A percentile compares a stretch with the other conserved stretches of the same genome.
Evolutionary conservation across 352 stramenopile species (phyloP).

Genomic region (Phytophthora quininea): DNA sequence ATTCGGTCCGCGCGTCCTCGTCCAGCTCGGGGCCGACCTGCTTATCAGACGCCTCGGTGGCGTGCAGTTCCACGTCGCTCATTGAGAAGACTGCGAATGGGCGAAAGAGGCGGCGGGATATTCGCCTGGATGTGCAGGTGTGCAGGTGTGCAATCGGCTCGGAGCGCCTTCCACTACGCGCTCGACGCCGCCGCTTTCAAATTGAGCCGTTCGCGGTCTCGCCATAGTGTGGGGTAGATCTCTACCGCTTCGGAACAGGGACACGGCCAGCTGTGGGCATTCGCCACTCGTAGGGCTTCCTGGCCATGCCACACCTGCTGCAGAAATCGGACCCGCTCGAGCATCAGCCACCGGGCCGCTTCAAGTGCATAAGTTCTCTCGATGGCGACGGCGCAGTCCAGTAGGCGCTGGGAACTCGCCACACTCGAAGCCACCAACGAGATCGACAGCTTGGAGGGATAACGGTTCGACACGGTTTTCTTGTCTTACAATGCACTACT

Average conservation of each 20-base stretch:
- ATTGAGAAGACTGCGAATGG: conserved; percentile 8
- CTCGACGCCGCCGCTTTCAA: not conserved
- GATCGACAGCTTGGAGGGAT: not conserved
- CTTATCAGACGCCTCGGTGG: conserved; percentile 10
- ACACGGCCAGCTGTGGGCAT: not conserved
- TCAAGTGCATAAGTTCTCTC: not conserved
- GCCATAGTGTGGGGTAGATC: not conserved
- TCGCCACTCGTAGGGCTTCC: not conserved
- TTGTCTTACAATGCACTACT: not conserved
- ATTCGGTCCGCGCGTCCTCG: conserved; percentile 28
- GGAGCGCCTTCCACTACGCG: not conserved
- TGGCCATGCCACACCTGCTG: not conserved
- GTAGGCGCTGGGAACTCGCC: not conserved
- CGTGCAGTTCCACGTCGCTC: conserved; percentile 9
- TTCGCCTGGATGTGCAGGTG: not conserved
- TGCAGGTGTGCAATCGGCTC: not conserved
- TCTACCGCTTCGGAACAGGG: not conserved
- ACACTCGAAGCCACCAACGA: not conserved
- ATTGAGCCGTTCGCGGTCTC: not conserved
- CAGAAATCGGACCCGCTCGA: not conserved
- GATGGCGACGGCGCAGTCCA: not conserved
- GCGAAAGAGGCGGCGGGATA: not conserved
- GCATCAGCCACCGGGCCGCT: not conserved
- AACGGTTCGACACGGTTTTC: not conserved
- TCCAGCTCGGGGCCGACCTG: conserved; percentile 15